These are phyloP conservation scores for Trifolium fragiferum DNA, from an alignment of 306 rosid genomes.

Conservation along the genomic window DNA sequence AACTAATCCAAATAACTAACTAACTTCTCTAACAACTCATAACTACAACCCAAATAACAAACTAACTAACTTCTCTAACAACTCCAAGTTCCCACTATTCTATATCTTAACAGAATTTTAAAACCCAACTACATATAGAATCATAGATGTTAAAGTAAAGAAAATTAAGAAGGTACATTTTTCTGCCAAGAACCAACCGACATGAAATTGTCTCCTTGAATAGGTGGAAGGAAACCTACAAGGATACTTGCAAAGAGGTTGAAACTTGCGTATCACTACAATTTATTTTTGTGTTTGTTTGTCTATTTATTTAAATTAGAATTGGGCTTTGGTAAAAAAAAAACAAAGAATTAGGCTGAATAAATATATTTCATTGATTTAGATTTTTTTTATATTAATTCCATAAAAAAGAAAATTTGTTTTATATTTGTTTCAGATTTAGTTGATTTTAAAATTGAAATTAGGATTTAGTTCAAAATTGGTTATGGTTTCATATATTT, in stretches of 20 bases:
- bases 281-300: neutral
- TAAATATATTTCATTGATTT: neutral
- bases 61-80: too few species aligned
- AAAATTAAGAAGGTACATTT: neutral
- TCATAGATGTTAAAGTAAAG: slow-evolving; percentile 11
- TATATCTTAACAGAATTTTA: neutral
- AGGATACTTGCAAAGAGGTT: neutral
- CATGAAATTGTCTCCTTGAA: neutral
- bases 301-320: neutral
- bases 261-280: neutral
- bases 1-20: too few species aligned
- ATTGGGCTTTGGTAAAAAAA: neutral
- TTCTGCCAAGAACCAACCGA: neutral
- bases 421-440: neutral
- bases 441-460: neutral
- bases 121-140: slow-evolving; percentile 1
- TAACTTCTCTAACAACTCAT: too few species aligned
- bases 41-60: too few species aligned
- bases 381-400: neutral
- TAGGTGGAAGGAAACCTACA: neutral
- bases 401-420: too few species aligned
- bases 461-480: neutral
- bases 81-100: too few species aligned
- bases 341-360: neutral
- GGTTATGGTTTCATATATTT: neutral